Evolutionary conservation across 2,329 filamentous ascomycete species (phyloP).

Genomic region (Claviceps citrina): DNA sequence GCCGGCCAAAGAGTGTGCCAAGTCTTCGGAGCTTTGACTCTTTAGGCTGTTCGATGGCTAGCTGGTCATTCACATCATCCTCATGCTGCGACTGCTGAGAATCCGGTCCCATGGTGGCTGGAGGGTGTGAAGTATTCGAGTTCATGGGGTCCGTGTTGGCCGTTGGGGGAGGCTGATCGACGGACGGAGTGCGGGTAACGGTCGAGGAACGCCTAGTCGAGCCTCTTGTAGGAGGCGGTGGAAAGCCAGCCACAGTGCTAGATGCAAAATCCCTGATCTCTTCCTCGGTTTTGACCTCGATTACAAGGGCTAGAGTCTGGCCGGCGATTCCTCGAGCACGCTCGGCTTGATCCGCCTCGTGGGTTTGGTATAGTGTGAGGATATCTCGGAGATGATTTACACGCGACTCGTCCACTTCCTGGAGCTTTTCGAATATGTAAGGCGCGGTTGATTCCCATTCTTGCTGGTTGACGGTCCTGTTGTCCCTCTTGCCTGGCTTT

Average conservation of each 20-base stretch:
- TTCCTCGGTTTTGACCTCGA: constrained; percentile 73
- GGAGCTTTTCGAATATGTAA: constrained; percentile 84
- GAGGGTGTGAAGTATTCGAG: constrained; percentile 2
- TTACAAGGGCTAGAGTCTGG: constrained; percentile 61
- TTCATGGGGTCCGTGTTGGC: background rate
- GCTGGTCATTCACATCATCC: constrained; percentile 5
- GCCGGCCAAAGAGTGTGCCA: constrained; percentile 50
- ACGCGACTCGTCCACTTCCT: constrained; percentile 77
- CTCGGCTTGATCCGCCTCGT: constrained; percentile 78
- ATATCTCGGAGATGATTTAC: constrained; percentile 81
- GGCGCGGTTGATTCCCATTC: constrained; percentile 93
- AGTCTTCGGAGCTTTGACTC: constrained; percentile 47
- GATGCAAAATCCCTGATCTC: constrained; percentile 65
- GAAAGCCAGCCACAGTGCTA: constrained; percentile 27
- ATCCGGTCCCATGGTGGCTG: constrained; percentile 2
- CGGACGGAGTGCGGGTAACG: constrained; percentile 5
- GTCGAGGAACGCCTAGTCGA: constrained; percentile 27
- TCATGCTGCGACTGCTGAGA: constrained; percentile 5
- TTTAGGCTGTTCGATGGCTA: constrained; percentile 6
- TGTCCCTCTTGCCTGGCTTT: constrained; percentile 65
- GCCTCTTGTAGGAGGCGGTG: constrained; percentile 21
- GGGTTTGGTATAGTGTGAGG: constrained; percentile 82
- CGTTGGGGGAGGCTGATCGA: constrained; percentile 3
- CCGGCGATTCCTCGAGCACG: constrained; percentile 59
- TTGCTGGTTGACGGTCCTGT: constrained; percentile 60